Evolutionary conservation across 495 filamentous ascomycete species (phyloP), one percentile per base, ranked within the genome.

Genomic region (Daldinia caldariorum): DNA sequence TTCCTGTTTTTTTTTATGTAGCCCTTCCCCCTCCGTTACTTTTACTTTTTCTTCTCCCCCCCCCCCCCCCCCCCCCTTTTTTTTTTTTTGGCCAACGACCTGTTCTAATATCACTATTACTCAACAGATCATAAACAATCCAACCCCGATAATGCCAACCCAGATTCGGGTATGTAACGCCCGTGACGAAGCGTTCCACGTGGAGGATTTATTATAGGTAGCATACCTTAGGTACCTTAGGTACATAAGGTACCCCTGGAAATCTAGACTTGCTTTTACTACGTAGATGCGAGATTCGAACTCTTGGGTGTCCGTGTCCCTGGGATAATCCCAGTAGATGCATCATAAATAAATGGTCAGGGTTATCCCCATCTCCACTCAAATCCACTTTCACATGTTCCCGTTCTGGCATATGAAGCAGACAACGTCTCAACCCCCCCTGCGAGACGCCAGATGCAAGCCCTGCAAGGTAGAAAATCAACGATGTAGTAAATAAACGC

Each of bases 311-410:
- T 32, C 22, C 29, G 49, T 53, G 22, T 29, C 49, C 22, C 49
- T 53, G 29, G 22, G 49, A 51, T 51, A n/a, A 9, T 22, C 26
- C 51, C 26, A 12, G 32, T 14, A 56, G 22, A 45, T 31, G 26
- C 38, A 38, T 32, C 45, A 29, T 38, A 37, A 34, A 54, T 49
- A n/a, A 39, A 8, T 34, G 20, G 14, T 14, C 29, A 26, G 41
- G 32, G 8, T 13, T 56, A 56, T 34, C 50, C 16, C 38, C 14
- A 47, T 10, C 60, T 61, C 70, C 65, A 64, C 60, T 32, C 26
- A 61, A 38, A 57, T 64, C 60, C 70, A 69, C 66, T 56, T 69
- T 69, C 70, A 72, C 66, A 72, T 72, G 64, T 39, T 59, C 56
- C 56, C 20, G 20, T 51, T 61, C 32, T 54, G 45, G 61, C 20